Conservation (phyloP, 2,329 filamentous ascomycete genomes). For the Aspergillus glaucus region DNA sequence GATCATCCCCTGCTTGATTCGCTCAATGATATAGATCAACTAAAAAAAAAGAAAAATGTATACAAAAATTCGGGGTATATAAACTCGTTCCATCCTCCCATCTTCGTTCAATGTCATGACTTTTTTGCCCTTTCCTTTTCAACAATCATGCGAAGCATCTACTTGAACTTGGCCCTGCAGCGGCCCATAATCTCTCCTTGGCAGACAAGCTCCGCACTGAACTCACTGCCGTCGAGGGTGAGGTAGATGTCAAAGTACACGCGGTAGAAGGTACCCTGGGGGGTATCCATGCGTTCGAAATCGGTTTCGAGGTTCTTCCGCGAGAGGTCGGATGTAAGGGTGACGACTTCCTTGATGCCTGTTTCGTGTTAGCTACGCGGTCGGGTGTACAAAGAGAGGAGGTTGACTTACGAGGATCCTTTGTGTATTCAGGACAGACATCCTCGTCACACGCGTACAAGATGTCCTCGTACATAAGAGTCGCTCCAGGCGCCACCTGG, state of each 20-base stretch:
- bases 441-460: conserved; percentile 97
- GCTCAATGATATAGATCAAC: background rate
- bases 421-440: conserved; percentile 96
- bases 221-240: conserved; percentile 93
- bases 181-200: conserved; percentile 98
- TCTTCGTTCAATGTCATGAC: too few species aligned
- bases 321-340: conserved; percentile 90
- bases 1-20: background rate
- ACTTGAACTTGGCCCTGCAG: conserved; percentile 82
- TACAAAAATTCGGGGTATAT: too few species aligned
- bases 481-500: conserved; percentile 93
- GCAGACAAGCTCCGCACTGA: conserved; percentile 97
- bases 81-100: too few species aligned
- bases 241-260: conserved; percentile 68
- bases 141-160: conserved; percentile 8
- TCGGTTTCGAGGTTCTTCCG: conserved; percentile 99
- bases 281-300: conserved; percentile 98
- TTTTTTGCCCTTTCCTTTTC: too few species aligned
- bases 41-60: too few species aligned
- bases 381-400: background rate
- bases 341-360: conserved; percentile 99
- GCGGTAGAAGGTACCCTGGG: conserved; percentile 91
- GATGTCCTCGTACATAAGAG: conserved; percentile 98
- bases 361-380: conserved; percentile 10
- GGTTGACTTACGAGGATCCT: conserved; percentile 86